Percentiles rank a stretch among this genome's conserved stretches.
These are phyloP conservation scores for Vaccinium macrocarpon DNA, from an alignment of 148 eudicot genomes.

Conservation along the genomic window DNA sequence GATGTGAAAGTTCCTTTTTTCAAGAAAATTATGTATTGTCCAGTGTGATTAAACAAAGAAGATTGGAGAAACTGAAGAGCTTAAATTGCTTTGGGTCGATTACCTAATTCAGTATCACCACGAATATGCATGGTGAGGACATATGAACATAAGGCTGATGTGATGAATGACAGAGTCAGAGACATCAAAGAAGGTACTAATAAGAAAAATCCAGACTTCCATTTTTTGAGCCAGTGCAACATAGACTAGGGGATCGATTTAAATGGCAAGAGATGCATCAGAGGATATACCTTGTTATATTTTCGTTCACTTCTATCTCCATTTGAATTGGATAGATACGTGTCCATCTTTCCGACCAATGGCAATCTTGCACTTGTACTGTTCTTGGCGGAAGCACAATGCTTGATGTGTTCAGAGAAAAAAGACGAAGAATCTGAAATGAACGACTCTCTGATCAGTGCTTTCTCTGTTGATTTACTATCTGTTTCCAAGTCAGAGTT, in stretches of 20 bases:
- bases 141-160: too few species aligned
- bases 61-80: background rate
- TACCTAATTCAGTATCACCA: too few species aligned
- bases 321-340: background rate
- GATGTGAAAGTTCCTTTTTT: too few species aligned
- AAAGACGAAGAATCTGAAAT: background rate
- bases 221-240: background rate
- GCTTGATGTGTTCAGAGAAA: background rate
- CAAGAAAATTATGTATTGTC: background rate
- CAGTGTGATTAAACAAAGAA: background rate
- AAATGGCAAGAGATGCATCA: constrained; percentile 7
- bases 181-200: background rate
- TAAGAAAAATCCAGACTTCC: background rate
- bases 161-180: background rate
- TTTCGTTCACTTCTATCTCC: background rate
- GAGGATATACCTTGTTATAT: background rate
- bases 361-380: background rate
- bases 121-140: too few species aligned
- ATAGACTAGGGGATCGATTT: too few species aligned
- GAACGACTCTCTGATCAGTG: background rate
- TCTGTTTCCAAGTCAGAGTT: constrained; percentile 7
- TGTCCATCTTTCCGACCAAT: background rate
- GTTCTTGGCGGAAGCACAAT: background rate
- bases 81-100: too few species aligned
- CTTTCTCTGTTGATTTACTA: background rate